Percentiles rank a stretch among this genome's conserved stretches.
phyloP scores from a whole-genome alignment of 306 rosid species.

The Cicer judaicum region DNA sequence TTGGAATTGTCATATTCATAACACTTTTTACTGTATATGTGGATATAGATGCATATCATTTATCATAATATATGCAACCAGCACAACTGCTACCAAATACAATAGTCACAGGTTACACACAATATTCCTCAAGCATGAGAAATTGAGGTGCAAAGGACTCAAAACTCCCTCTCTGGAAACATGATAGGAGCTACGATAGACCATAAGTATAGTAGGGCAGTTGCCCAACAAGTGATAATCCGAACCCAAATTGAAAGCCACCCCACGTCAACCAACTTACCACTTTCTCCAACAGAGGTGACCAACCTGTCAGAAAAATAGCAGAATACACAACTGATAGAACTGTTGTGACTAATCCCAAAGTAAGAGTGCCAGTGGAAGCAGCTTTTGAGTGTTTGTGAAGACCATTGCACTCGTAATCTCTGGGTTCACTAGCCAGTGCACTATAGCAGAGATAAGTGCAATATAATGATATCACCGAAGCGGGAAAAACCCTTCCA shows the following conservation, averaged over 20 bases:
- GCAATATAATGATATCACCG: conserved; percentile 89
- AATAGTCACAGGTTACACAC: conserved; percentile 31
- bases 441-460: conserved; percentile 93
- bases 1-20: conserved; percentile 27
- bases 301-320: conserved; percentile 99
- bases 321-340: conserved; percentile 98
- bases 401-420: conserved; percentile 93
- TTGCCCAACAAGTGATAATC: conserved; percentile 86
- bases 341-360: conserved; percentile 85
- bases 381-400: conserved; percentile 95
- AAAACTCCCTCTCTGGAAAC: conserved; percentile 93
- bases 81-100: conserved; percentile 29
- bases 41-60: conserved; percentile 34
- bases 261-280: conserved; percentile 87
- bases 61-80: conserved; percentile 11
- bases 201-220: conserved; percentile 89
- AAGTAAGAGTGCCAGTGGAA: conserved; percentile 86
- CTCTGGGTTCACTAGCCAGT: conserved; percentile 95
- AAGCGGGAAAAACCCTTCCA: conserved; percentile 91
- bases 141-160: conserved; percentile 30
- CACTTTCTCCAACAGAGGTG: conserved; percentile 96
- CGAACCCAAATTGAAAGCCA: conserved; percentile 99
- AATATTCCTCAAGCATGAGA: conserved; percentile 32
- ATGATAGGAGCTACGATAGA: conserved; percentile 81
- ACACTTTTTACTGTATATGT: conserved; percentile 36